phyloP scores from a whole-genome alignment of 805 yeast species.

The Dipodascopsis tothii region DNA sequence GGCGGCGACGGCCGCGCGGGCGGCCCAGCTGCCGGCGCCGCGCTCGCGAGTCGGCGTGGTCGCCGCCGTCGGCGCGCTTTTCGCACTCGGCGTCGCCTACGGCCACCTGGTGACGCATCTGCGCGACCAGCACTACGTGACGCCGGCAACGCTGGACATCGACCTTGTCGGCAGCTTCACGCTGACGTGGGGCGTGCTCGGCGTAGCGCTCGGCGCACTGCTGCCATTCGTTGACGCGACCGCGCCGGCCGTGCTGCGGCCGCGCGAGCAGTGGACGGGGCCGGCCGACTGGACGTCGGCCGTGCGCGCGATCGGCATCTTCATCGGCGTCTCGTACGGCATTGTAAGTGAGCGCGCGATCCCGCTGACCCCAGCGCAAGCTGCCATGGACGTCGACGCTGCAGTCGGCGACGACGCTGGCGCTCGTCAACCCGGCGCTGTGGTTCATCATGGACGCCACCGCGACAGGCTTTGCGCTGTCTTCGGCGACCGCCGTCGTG shows the following conservation, averaged over 20 bases:
- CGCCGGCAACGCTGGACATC: constrained; percentile 23
- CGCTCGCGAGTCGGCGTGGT: constrained; percentile 6
- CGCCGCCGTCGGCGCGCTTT: constrained; percentile 22
- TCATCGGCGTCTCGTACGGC: constrained; percentile 36
- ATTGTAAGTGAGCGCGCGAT: constrained; percentile 15
- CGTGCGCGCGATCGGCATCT: constrained; percentile 35
- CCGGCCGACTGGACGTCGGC: constrained; percentile 32
- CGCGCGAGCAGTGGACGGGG: constrained; percentile 13
- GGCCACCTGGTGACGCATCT: constrained; percentile 28
- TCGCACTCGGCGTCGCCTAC: constrained; percentile 28
- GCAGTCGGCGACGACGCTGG: constrained; percentile 34
- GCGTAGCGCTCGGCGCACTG: constrained; percentile 27
- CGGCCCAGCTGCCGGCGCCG: background rate
- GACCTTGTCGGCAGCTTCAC: constrained; percentile 25
- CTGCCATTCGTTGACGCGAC: constrained; percentile 28
- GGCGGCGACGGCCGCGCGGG: background rate
- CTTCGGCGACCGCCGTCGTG: constrained; percentile 29
- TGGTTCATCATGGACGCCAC: constrained; percentile 37
- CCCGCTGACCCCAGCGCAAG: constrained; percentile 24
- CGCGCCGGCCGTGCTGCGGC: constrained; percentile 11
- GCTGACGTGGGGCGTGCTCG: constrained; percentile 28
- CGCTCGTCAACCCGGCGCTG: constrained; percentile 34
- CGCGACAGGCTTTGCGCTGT: constrained; percentile 32
- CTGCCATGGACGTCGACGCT: constrained; percentile 33
- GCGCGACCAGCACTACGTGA: constrained; percentile 28